Percentiles rank a stretch among this genome's conserved stretches.
phyloP scores from a whole-genome alignment of 2,329 filamentous ascomycete genomes.

The Curvularia spicifera region DNA sequence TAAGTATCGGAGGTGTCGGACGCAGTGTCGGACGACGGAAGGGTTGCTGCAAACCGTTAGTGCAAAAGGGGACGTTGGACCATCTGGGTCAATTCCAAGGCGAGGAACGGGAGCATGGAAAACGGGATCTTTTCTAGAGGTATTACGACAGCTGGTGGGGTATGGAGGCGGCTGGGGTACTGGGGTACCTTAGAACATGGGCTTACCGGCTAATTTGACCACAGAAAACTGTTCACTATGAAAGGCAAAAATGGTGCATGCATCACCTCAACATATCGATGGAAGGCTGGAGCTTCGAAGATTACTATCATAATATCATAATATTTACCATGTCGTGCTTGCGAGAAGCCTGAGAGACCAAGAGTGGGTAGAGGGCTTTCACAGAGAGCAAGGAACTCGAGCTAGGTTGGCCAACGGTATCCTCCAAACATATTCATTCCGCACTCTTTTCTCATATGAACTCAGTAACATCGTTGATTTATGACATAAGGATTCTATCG shows the following conservation, averaged over 20 bases:
- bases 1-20: conserved; percentile 1
- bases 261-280: neutral
- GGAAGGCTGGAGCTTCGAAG: neutral
- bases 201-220: neutral
- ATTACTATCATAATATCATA: neutral
- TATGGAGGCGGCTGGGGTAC: neutral
- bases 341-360: neutral
- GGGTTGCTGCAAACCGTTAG: conserved; percentile 17
- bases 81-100: conserved; percentile 1
- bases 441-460: neutral
- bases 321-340: neutral
- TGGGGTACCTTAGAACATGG: neutral
- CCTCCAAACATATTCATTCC: neutral
- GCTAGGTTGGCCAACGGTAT: neutral
- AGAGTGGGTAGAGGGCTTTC: neutral
- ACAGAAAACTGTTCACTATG: neutral
- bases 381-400: neutral
- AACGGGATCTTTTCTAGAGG: conserved; percentile 1
- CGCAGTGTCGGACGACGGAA: conserved; percentile 11
- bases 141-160: conserved; percentile 7
- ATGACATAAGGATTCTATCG: neutral
- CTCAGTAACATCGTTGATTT: neutral
- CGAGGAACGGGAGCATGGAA: conserved; percentile 8
- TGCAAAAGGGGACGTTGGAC: neutral
- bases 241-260: neutral